phyloP scores from a whole-genome alignment of 2,329 filamentous ascomycete species.

The Cladophialophora bantiana region DNA sequence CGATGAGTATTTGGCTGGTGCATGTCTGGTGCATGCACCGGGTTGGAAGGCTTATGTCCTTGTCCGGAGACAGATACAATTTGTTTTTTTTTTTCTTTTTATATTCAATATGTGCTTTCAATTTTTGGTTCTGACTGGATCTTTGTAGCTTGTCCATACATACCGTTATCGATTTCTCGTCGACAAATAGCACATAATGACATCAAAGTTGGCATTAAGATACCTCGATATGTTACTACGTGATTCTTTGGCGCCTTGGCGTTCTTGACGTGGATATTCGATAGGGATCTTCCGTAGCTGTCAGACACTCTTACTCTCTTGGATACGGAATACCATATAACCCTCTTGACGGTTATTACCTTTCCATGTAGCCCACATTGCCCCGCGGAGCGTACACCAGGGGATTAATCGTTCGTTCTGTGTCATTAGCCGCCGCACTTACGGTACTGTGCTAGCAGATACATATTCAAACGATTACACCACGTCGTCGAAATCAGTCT shows the following conservation, averaged over 20 bases:
- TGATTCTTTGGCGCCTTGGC: no score
- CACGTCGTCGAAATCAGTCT: no score
- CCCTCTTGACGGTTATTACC: no score
- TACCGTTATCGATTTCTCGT: background rate
- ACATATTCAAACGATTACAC: no score
- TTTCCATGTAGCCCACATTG: background rate
- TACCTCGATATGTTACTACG: no score
- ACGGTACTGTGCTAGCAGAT: no score
- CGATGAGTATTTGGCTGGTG: constrained; percentile 5
- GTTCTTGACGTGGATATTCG: no score
- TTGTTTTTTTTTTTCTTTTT: constrained; percentile 7
- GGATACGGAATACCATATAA: no score
- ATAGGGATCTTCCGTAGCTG: no score
- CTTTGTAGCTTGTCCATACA: background rate
- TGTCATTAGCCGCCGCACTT: no score
- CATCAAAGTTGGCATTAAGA: background rate
- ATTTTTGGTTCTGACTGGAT: background rate
- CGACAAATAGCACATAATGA: background rate
- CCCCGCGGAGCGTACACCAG: background rate
- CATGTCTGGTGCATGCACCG: constrained; percentile 24
- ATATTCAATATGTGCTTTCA: background rate
- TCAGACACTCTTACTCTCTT: no score
- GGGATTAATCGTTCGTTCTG: background rate
- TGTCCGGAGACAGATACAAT: constrained; percentile 25
- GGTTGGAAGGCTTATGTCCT: constrained; percentile 19